Base-by-base conservation (phyloP, 805 yeast species). In the Candida xyloterini region DNA sequence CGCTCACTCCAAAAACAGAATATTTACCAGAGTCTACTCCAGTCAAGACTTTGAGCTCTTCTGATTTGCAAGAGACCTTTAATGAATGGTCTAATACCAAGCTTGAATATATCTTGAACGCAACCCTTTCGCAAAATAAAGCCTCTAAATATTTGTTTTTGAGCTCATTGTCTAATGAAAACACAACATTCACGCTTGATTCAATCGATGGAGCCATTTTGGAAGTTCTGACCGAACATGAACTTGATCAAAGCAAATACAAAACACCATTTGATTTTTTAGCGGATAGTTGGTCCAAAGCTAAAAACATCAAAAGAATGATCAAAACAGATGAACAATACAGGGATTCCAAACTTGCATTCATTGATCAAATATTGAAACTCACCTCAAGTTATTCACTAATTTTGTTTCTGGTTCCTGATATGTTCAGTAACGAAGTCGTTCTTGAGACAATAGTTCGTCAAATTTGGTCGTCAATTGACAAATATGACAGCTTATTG, bases 351-450 rank as follows among this genome's bases (percentile, higher is more conserved):
- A 75, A 77, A 44, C 26, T 65, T 2, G 53, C 51, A 5, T 42
- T 78, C 6, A 60, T 79, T 35, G 67, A 71, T 40, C 78, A 78
- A 42, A 62, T 76, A 16, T 69, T 74, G 32, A 59, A 74, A 29
- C 63, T 74, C 29, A 56, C 76, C 11, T 63, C 79, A 10, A 78
- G 84, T 18, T 85, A 80, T 59, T 88, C 86, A 0, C 65, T 81
- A 21, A 79, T 84, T 15, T 61, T 81, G 15, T 80, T 84, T 54
- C 87, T 81, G 58, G 74, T 79, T 3, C 81, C 84, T 8, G 90
- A 81, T 40, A 74, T 76, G 74, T 73, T 75, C 41, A 42, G 67
- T 27, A 66, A 70, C 46, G 63, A 64, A 44, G 66, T 70, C 15
- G 35, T 51, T 33, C 46, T 72, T 14, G 57, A 60, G 24, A 47